phyloP scores from a whole-genome alignment of 495 filamentous ascomycete species.

The Penicillium fimorum region DNA sequence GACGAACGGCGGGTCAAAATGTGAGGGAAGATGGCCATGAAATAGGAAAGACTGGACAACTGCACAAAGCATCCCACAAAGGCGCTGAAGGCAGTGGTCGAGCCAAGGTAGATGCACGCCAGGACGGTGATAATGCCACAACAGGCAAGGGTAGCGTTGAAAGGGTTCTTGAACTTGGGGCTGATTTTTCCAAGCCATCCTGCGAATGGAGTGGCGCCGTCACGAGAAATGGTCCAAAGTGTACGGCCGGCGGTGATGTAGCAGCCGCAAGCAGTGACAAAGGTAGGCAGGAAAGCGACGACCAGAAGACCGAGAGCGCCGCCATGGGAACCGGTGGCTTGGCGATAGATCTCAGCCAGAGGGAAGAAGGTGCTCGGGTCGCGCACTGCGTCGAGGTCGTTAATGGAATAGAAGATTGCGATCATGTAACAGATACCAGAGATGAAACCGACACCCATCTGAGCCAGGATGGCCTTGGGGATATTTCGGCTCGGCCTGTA shows the following conservation, averaged over 20 bases:
- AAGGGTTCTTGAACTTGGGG: constrained; percentile 56
- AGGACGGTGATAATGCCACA: constrained; percentile 61
- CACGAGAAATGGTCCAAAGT: constrained; percentile 80
- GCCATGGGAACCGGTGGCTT: constrained; percentile 66
- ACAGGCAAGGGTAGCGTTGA: constrained; percentile 64
- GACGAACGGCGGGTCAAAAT: constrained; percentile 61
- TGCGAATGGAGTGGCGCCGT: constrained; percentile 55
- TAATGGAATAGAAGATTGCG: constrained; percentile 53
- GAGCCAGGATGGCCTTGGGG: constrained; percentile 52
- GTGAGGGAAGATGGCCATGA: constrained; percentile 73
- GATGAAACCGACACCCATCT: constrained; percentile 49
- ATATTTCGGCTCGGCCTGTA: constrained; percentile 44
- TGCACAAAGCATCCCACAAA: constrained; percentile 72
- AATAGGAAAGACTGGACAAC: constrained; percentile 69
- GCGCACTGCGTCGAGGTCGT: constrained; percentile 40
- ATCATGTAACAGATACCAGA: constrained; percentile 52
- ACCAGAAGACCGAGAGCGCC: constrained; percentile 60
- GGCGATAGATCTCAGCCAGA: constrained; percentile 72
- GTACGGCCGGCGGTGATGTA: constrained; percentile 77
- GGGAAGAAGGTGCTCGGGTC: constrained; percentile 66
- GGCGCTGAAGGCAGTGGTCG: constrained; percentile 70
- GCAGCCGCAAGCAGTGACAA: constrained; percentile 63
- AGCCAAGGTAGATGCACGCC: constrained; percentile 73
- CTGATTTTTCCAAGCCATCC: constrained; percentile 41
- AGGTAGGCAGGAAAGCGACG: constrained; percentile 62